A percentile compares a stretch with the other conserved stretches of the same genome.
Conservation (phyloP, 2,329 filamentous ascomycete genomes). For the Monosporascus sp. region DNA sequence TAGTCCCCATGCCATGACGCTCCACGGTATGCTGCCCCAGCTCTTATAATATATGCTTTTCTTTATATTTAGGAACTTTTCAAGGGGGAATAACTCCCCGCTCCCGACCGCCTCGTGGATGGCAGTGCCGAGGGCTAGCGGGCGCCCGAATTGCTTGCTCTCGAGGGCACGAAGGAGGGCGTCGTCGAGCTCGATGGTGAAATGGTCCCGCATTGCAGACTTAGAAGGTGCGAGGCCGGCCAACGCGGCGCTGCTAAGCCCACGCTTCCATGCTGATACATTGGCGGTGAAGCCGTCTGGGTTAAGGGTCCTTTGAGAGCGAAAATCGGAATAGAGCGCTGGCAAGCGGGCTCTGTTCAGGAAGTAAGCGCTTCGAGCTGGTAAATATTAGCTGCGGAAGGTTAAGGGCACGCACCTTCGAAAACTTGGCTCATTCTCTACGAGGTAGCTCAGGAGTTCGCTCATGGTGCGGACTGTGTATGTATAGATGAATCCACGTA, state of each 20-base stretch:
- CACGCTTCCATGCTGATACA: slow-evolving; percentile 70
- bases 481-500: too few relatives aligned
- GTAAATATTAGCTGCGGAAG: too few relatives aligned
- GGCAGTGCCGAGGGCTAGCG: slow-evolving; percentile 73
- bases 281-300: slow-evolving; percentile 83
- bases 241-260: slow-evolving; percentile 62
- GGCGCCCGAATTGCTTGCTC: slow-evolving; percentile 72
- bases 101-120: slow-evolving; percentile 67
- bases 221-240: slow-evolving; percentile 47
- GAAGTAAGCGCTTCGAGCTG: background rate
- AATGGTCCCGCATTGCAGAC: slow-evolving; percentile 37
- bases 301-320: slow-evolving; percentile 67
- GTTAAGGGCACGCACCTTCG: slow-evolving; percentile 38
- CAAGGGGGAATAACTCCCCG: slow-evolving; percentile 64
- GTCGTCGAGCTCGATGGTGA: slow-evolving; percentile 53
- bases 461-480: slow-evolving; percentile 41
- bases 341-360: slow-evolving; percentile 64
- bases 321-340: slow-evolving; percentile 85
- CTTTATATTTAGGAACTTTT: slow-evolving; percentile 59
- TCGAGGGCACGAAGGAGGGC: slow-evolving; percentile 67
- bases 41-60: slow-evolving; percentile 68
- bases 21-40: slow-evolving; percentile 66
- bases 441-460: slow-evolving; percentile 63
- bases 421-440: slow-evolving; percentile 57
- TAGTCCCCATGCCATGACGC: slow-evolving; percentile 69